Conservation (phyloP, 208 protist species). For the Leishmania guyanensis region DNA sequence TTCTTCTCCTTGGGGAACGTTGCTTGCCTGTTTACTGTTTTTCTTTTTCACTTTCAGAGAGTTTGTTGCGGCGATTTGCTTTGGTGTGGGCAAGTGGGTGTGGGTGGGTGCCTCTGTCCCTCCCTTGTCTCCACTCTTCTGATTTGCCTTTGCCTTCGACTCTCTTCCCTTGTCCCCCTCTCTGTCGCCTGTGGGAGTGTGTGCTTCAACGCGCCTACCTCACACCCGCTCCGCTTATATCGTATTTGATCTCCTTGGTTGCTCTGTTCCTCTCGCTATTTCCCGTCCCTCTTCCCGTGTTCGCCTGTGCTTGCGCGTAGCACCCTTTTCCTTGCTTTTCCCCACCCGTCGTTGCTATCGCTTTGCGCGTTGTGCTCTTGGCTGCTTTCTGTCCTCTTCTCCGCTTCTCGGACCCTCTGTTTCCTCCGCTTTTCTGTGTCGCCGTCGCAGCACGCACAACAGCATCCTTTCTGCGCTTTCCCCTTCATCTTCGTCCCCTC, state of each 20-base stretch:
- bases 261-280: conserved; percentile 5
- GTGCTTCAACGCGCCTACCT: neutral
- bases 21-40: neutral
- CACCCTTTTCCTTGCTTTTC: neutral
- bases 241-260: conserved; percentile 5
- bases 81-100: neutral
- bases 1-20: neutral
- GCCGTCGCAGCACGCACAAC: neutral
- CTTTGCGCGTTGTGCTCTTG: neutral
- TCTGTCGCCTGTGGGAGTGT: neutral
- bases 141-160: conserved; percentile 8
- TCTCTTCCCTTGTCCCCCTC: conserved; percentile 1
- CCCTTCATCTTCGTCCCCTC: neutral
- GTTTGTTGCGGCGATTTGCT: neutral
- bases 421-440: neutral
- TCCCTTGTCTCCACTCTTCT: conserved; percentile 9
- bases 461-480: neutral
- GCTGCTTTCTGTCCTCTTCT: neutral
- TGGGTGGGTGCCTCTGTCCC: conserved; percentile 5
- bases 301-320: neutral
- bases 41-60: neutral
- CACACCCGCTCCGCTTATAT: neutral
- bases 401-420: neutral
- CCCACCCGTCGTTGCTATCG: neutral
- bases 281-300: neutral